phyloP scores from a whole-genome alignment of 768 basidiomycete genomes.

The Lentinula sp. region DNA sequence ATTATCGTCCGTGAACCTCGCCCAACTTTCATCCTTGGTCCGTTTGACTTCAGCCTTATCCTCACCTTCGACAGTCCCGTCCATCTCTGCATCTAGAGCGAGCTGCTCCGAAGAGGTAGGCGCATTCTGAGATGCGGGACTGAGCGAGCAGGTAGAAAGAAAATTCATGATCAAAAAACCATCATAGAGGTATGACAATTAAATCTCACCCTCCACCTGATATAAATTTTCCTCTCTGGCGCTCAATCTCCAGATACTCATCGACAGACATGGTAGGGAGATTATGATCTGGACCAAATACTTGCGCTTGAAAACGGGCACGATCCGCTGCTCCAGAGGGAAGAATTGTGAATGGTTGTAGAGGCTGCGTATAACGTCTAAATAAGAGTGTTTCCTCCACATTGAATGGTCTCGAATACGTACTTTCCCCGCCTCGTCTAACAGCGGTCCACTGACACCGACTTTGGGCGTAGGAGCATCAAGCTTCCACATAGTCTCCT shows the following conservation, averaged over 20 bases:
- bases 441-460: conserved; percentile 54
- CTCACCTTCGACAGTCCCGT: conserved; percentile 66
- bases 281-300: conserved; percentile 79
- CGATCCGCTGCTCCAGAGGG: conserved; percentile 67
- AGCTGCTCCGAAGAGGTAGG: conserved; percentile 78
- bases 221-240: conserved; percentile 78
- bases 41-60: conserved; percentile 71
- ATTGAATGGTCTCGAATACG: conserved; percentile 6
- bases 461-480: conserved; percentile 47
- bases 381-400: background rate
- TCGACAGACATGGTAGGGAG: conserved; percentile 96
- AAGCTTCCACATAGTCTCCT: conserved; percentile 66
- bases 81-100: conserved; percentile 73
- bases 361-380: conserved; percentile 49
- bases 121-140: conserved; percentile 57
- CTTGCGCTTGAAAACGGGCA: conserved; percentile 65
- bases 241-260: conserved; percentile 87
- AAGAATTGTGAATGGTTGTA: conserved; percentile 90
- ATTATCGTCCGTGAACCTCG: conserved; percentile 78
- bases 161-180: background rate
- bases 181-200: background rate
- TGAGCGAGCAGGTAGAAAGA: conserved; percentile 19
- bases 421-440: conserved; percentile 78
- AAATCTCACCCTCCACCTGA: conserved; percentile 75
- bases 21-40: conserved; percentile 89